Evolutionary conservation across 371 early-diverging fungal species (phyloP).

Genomic region (Rhizomucor miehei): DNA sequence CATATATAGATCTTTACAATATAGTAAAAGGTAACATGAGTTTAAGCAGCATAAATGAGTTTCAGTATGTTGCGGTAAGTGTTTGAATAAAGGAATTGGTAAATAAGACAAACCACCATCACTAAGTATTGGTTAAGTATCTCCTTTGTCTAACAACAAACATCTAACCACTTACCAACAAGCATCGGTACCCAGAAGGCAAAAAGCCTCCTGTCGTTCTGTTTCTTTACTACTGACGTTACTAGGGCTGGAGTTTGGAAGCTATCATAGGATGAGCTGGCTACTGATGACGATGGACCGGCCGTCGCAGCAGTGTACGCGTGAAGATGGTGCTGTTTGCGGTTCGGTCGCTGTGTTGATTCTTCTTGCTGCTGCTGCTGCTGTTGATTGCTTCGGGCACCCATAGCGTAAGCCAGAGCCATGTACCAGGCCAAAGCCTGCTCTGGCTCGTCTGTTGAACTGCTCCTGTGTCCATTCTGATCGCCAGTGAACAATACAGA

Average conservation of each 20-base stretch:
- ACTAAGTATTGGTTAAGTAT: conserved; percentile 18
- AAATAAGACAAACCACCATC: conserved; percentile 38
- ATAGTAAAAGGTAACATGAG: no score
- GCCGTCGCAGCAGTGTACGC: conserved; percentile 7
- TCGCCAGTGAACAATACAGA: conserved; percentile 25
- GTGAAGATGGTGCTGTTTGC: conserved; percentile 17
- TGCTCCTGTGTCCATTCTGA: conserved; percentile 4
- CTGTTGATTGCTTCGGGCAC: conserved; percentile 25
- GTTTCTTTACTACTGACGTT: conserved; percentile 23
- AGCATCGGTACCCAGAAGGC: conserved; percentile 49
- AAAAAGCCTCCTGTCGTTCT: conserved; percentile 39
- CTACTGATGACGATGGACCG: conserved; percentile 5
- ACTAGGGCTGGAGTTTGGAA: conserved; percentile 9
- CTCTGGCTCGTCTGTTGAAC: conserved; percentile 25
- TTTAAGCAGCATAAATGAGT: no score
- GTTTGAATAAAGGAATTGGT: conserved; percentile 20
- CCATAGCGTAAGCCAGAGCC: conserved; percentile 49
- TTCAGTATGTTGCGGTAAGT: conserved; percentile 2
- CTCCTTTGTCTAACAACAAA: background rate
- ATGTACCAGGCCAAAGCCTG: conserved; percentile 48
- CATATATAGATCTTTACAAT: no score
- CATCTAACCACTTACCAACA: conserved; percentile 33
- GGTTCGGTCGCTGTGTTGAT: conserved; percentile 6
- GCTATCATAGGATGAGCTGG: conserved; percentile 10
- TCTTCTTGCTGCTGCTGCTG: background rate